Percentiles rank a stretch among this genome's conserved stretches.
Conservation (phyloP, 148 eudicot species). For the Heliosperma pusillum region DNA sequence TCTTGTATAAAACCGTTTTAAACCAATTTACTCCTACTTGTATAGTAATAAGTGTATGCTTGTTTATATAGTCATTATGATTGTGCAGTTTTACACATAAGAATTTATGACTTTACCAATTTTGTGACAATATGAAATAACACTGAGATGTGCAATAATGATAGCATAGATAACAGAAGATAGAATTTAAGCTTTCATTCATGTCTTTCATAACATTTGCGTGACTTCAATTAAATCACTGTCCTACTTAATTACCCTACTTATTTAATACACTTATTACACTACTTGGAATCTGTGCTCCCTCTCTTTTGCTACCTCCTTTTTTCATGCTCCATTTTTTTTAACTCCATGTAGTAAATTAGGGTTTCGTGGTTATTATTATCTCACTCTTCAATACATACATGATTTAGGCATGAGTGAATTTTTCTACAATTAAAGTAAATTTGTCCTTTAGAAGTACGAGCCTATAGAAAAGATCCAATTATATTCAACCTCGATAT, state of each 20-base stretch:
- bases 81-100: neutral
- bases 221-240: slow-evolving; percentile 26
- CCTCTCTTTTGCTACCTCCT: slow-evolving; percentile 21
- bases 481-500: too few species aligned
- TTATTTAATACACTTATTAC: slow-evolving; percentile 27
- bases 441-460: too few species aligned
- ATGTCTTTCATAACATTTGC: slow-evolving; percentile 30
- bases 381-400: neutral
- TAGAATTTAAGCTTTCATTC: slow-evolving; percentile 28
- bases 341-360: slow-evolving; percentile 8
- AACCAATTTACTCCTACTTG: too few species aligned
- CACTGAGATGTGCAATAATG: slow-evolving; percentile 11
- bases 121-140: neutral
- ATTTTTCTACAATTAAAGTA: too few species aligned
- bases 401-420: too few species aligned
- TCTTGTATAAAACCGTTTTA: too few species aligned
- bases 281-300: slow-evolving; percentile 23
- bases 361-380: neutral
- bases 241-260: neutral
- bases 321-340: slow-evolving; percentile 21
- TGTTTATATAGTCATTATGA: neutral
- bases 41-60: neutral
- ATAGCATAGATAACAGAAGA: slow-evolving; percentile 13
- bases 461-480: too few species aligned
- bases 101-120: slow-evolving; percentile 1